Evolutionary conservation across 1,139 yeast species (phyloP).

Genomic region (Diutina neorugosa): DNA sequence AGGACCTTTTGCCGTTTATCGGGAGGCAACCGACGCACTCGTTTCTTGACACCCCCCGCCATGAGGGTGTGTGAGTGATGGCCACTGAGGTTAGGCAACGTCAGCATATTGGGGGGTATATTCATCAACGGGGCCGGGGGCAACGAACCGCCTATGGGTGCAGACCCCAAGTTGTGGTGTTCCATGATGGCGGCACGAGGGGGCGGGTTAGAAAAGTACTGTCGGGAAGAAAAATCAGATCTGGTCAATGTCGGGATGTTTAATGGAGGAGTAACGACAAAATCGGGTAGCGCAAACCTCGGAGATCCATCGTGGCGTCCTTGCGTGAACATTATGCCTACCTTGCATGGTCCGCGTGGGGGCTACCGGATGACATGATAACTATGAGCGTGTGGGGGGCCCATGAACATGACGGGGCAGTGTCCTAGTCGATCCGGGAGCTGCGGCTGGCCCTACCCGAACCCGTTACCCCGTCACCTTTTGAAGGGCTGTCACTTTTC

Average conservation of each 20-base stretch:
- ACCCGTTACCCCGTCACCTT: too few species aligned
- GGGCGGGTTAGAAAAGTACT: not conserved
- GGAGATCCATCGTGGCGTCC: not conserved
- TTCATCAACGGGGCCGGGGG: not conserved
- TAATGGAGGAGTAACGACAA: not conserved
- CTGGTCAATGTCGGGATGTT: not conserved
- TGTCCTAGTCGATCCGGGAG: too few species aligned
- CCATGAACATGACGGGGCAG: too few species aligned
- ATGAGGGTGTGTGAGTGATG: not conserved
- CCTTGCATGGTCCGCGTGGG: not conserved
- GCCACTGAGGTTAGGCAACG: not conserved
- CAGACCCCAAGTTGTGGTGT: not conserved
- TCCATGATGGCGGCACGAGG: not conserved
- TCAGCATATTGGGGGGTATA: constrained; percentile 1
- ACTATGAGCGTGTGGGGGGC: too few species aligned
- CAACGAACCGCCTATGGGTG: not conserved
- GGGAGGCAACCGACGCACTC: constrained; percentile 1
- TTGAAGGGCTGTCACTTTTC: not conserved
- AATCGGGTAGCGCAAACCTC: not conserved
- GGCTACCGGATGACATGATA: not conserved
- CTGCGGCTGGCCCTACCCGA: too few species aligned
- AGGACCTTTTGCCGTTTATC: constrained; percentile 1
- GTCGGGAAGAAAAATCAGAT: not conserved
- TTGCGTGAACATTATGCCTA: not conserved
- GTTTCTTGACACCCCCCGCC: not conserved